phyloP scores from a whole-genome alignment of 371 early-diverging fungal genomes.

The Haplosporangium sp. region DNA sequence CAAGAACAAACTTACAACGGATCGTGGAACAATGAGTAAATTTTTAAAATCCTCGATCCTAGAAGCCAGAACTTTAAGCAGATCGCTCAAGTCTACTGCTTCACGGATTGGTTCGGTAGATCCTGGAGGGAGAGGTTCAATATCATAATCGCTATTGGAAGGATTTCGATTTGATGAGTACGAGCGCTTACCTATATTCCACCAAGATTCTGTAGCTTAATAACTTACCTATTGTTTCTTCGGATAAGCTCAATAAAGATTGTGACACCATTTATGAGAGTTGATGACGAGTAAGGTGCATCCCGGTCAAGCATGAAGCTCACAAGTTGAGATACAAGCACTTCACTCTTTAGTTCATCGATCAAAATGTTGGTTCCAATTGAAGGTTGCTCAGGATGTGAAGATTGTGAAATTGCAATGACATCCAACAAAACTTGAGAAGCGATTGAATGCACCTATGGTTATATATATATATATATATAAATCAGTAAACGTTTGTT shows the following conservation, averaged over 20 bases:
- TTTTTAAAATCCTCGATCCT: slow-evolving; percentile 75
- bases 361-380: slow-evolving; percentile 80
- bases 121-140: slow-evolving; percentile 55
- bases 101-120: slow-evolving; percentile 40
- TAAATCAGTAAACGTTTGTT: background rate
- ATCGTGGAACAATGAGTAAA: slow-evolving; percentile 69
- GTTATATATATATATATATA: background rate
- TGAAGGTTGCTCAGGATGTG: slow-evolving; percentile 74
- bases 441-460: slow-evolving; percentile 86
- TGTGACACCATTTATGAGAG: slow-evolving; percentile 90
- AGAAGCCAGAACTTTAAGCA: slow-evolving; percentile 82
- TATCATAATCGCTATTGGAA: slow-evolving; percentile 65
- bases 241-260: slow-evolving; percentile 97
- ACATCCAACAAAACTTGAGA: slow-evolving; percentile 93
- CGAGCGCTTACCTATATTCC: too few species aligned
- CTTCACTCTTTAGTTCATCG: slow-evolving; percentile 84
- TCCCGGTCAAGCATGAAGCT: slow-evolving; percentile 87
- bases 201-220: too few species aligned
- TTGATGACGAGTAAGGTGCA: slow-evolving; percentile 83
- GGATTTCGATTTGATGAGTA: background rate
- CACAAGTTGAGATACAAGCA: slow-evolving; percentile 76
- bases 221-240: slow-evolving; percentile 80
- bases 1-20: slow-evolving; percentile 58
- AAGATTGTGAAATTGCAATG: slow-evolving; percentile 87
- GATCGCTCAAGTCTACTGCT: slow-evolving; percentile 81